phyloP scores from a whole-genome alignment of 2,329 filamentous ascomycete genomes.

The Aspergillus sclerotialis region DNA sequence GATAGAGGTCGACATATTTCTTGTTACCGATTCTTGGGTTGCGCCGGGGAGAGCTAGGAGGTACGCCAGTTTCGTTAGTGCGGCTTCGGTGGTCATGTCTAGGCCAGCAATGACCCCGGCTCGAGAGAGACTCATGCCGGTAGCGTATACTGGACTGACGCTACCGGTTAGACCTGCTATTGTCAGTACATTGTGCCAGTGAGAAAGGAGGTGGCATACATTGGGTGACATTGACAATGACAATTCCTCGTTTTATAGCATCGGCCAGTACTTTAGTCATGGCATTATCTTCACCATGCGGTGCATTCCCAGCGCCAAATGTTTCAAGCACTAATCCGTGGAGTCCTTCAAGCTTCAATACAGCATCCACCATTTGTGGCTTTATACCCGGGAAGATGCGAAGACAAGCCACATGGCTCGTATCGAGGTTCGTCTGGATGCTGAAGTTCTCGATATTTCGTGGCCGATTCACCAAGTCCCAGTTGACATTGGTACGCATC shows the following conservation, averaged over 20 bases:
- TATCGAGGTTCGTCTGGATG: constrained; percentile 70
- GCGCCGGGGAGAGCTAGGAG: constrained; percentile 64
- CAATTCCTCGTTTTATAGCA: constrained; percentile 71
- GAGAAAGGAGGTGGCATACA: constrained; percentile 58
- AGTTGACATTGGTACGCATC: constrained; percentile 72
- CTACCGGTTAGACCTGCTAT: constrained; percentile 54
- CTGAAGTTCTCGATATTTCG: constrained; percentile 67
- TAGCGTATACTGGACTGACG: constrained; percentile 70
- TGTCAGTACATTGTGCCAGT: not conserved
- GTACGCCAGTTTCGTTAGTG: constrained; percentile 84
- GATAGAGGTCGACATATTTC: constrained; percentile 65
- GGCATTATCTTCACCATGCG: constrained; percentile 70
- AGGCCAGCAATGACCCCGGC: constrained; percentile 85
- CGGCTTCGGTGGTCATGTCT: constrained; percentile 84
- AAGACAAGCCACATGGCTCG: constrained; percentile 80
- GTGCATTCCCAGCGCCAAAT: constrained; percentile 88
- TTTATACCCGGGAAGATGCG: constrained; percentile 89
- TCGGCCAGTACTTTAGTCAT: constrained; percentile 70
- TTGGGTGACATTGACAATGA: constrained; percentile 88
- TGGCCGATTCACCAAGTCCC: constrained; percentile 68
- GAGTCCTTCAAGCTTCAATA: constrained; percentile 68
- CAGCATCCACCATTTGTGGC: constrained; percentile 85
- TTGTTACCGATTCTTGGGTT: constrained; percentile 59
- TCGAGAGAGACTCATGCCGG: constrained; percentile 68
- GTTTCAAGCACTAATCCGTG: constrained; percentile 82